Conservation (phyloP, 2,329 filamentous ascomycete genomes). For the Epichloe festucae region DNA sequence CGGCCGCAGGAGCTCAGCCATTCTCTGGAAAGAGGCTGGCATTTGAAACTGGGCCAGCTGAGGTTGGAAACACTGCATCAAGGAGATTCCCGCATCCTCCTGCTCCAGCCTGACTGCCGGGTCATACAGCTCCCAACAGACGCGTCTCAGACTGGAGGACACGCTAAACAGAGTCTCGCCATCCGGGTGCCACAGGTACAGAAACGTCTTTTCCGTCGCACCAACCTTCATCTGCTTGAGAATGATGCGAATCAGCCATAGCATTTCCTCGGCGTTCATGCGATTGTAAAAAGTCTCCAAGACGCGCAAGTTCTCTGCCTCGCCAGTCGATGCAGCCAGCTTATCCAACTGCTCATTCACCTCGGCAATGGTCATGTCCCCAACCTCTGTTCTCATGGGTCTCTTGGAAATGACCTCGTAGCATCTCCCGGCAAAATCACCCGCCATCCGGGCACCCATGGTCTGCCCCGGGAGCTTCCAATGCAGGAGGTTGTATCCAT, state of each 20-base stretch:
- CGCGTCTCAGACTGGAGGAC: constrained; percentile 75
- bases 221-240: constrained; percentile 62
- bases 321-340: constrained; percentile 61
- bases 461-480: constrained; percentile 81
- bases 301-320: constrained; percentile 73
- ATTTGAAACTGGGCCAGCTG: constrained; percentile 89
- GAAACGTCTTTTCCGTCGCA: constrained; percentile 78
- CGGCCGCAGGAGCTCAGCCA: constrained; percentile 54
- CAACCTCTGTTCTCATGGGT: constrained; percentile 58
- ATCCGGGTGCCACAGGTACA: constrained; percentile 72
- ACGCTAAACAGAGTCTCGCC: constrained; percentile 73
- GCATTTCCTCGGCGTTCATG: constrained; percentile 89
- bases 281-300: constrained; percentile 72
- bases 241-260: constrained; percentile 91
- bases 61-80: constrained; percentile 95
- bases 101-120: constrained; percentile 58
- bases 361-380: constrained; percentile 74
- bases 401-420: constrained; percentile 77
- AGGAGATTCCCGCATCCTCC: constrained; percentile 57
- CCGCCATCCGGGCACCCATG: constrained; percentile 52
- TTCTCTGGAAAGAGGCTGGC: constrained; percentile 61
- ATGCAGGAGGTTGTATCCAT: constrained; percentile 71
- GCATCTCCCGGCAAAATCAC: constrained; percentile 85
- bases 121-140: constrained; percentile 88
- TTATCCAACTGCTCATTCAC: constrained; percentile 79